Conservation (phyloP, 2,329 filamentous ascomycete species). For the Cladorrhinum sp. region DNA sequence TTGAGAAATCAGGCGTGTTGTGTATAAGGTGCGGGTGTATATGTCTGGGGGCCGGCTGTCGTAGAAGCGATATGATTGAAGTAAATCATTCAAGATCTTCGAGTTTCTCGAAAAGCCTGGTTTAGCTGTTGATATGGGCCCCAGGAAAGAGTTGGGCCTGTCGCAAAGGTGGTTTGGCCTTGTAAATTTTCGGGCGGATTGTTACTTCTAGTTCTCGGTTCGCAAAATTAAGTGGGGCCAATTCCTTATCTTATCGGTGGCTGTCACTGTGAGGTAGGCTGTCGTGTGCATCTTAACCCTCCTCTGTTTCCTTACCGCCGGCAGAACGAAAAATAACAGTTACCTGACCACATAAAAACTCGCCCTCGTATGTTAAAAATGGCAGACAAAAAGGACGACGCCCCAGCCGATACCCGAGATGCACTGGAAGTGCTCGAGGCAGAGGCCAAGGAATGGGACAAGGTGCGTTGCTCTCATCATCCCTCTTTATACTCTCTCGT, state of each 20-base stretch:
- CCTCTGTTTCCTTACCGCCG: background rate
- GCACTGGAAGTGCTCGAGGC: constrained; percentile 77
- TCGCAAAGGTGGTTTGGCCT: background rate
- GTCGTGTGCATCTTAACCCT: background rate
- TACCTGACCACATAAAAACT: background rate
- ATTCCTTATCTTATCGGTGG: constrained; percentile 24
- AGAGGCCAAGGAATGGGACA: constrained; percentile 87
- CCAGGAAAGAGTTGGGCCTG: background rate
- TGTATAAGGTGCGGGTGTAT: background rate
- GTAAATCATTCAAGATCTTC: background rate
- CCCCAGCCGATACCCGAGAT: constrained; percentile 48
- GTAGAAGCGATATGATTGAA: background rate
- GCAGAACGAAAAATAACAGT: background rate
- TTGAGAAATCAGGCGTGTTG: background rate
- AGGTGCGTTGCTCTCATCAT: constrained; percentile 51
- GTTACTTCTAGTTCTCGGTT: background rate
- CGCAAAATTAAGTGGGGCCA: constrained; percentile 26
- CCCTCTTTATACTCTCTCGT: background rate
- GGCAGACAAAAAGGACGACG: constrained; percentile 43
- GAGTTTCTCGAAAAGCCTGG: background rate
- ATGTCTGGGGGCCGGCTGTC: background rate
- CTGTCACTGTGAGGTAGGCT: background rate
- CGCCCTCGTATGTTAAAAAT: constrained; percentile 15
- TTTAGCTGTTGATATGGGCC: too few relatives aligned
- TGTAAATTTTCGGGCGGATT: background rate